Evolutionary conservation across 1,139 yeast genomes (phyloP).

Genomic region (Suzukiozyma palmioleophila): DNA sequence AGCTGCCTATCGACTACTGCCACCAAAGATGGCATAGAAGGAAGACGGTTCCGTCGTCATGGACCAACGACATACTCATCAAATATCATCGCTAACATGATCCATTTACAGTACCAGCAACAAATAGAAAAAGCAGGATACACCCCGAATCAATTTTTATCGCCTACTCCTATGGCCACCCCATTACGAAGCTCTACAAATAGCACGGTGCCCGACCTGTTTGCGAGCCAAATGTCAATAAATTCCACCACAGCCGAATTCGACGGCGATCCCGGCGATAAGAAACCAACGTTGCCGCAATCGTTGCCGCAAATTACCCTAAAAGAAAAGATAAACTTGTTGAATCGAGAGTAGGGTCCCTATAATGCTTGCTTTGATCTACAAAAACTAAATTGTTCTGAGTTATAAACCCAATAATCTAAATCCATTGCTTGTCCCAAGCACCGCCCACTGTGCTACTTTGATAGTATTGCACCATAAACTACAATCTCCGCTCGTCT

Average conservation of each 20-base stretch:
- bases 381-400: too few species aligned
- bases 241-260: slow-evolving; percentile 29
- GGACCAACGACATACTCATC: slow-evolving; percentile 37
- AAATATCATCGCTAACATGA: slow-evolving; percentile 30
- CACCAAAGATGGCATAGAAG: slow-evolving; percentile 69
- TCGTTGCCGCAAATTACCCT: slow-evolving; percentile 23
- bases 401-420: too few species aligned
- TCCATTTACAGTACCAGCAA: slow-evolving; percentile 18
- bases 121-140: slow-evolving; percentile 3
- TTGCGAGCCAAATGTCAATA: slow-evolving; percentile 18
- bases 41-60: slow-evolving; percentile 48
- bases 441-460: too few species aligned
- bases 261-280: slow-evolving; percentile 23
- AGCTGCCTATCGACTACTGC: slow-evolving; percentile 69
- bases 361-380: background rate
- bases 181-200: slow-evolving; percentile 2
- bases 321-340: slow-evolving; percentile 26
- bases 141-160: background rate
- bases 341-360: slow-evolving; percentile 13
- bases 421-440: too few species aligned
- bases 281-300: slow-evolving; percentile 4
- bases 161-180: slow-evolving; percentile 3
- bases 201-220: slow-evolving; percentile 5
- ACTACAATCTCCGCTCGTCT: too few species aligned
- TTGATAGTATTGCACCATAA: too few species aligned